A percentile compares a stretch with the other conserved stretches of the same genome.
Conservation (phyloP, 768 basidiomycete species). For the Hortiboletus flavorubellus region DNA sequence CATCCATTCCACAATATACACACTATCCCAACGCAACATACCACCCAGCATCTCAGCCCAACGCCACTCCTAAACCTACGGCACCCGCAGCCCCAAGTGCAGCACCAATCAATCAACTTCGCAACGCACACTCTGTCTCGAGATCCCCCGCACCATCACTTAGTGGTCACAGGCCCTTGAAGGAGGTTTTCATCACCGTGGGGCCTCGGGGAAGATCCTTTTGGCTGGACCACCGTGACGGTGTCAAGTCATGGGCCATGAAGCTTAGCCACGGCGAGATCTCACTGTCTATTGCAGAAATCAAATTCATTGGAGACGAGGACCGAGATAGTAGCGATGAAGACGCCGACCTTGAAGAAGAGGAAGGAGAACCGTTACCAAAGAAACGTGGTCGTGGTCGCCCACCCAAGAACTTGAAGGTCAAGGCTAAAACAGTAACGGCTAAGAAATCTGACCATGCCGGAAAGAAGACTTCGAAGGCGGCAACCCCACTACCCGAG, state of each 20-base stretch:
- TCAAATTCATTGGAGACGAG: constrained; percentile 53
- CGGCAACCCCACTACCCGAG: constrained; percentile 36
- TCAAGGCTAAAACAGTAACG: constrained; percentile 31
- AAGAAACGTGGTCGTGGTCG: constrained; percentile 43
- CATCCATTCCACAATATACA: constrained; percentile 36
- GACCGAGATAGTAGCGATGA: constrained; percentile 59
- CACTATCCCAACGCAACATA: constrained; percentile 60
- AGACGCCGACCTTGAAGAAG: constrained; percentile 51
- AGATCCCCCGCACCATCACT: constrained; percentile 31
- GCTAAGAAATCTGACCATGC: constrained; percentile 31
- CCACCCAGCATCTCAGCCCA: constrained; percentile 30
- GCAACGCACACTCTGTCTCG: constrained; percentile 29
- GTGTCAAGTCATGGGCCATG: constrained; percentile 73
- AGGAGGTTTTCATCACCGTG: constrained; percentile 50
- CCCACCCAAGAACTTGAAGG: constrained; percentile 32
- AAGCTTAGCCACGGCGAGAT: constrained; percentile 57
- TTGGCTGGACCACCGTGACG: constrained; percentile 60
- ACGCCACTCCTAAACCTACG: constrained; percentile 17
- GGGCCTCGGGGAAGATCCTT: constrained; percentile 59
- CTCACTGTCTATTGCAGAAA: constrained; percentile 48
- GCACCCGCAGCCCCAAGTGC: constrained; percentile 4
- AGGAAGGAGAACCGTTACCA: constrained; percentile 33
- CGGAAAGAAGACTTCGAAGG: constrained; percentile 46
- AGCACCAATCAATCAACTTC: constrained; percentile 15
- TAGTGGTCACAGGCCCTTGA: constrained; percentile 44